phyloP scores from a whole-genome alignment of 78 protist species.

The Dictyostelium firmibasis region DNA sequence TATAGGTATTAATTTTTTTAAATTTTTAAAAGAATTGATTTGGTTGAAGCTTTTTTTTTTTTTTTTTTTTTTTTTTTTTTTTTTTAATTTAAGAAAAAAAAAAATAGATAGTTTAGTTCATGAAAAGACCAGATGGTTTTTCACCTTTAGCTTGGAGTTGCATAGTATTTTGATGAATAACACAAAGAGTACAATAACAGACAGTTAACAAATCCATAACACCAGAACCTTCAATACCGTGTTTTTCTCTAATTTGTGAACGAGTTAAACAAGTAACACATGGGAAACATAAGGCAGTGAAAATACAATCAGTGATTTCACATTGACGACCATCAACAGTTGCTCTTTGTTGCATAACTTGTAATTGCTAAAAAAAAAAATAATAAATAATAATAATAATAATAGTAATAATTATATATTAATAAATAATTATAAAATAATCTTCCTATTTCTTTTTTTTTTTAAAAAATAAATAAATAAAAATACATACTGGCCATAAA shows the following conservation, averaged over 20 bases:
- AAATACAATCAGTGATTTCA: conserved; percentile 2
- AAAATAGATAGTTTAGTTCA: conserved; percentile 1
- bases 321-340: conserved; percentile 70
- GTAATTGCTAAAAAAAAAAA: not conserved
- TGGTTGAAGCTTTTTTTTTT: too few species aligned
- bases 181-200: conserved; percentile 61
- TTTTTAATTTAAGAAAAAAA: too few species aligned
- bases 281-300: conserved; percentile 42
- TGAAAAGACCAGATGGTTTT: conserved; percentile 69
- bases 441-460: too few species aligned
- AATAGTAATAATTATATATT: too few species aligned
- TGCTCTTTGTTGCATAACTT: conserved; percentile 67
- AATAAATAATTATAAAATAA: too few species aligned
- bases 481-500: conserved; percentile 40
- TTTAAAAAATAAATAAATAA: too few species aligned
- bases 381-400: too few species aligned
- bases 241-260: conserved; percentile 28
- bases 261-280: conserved; percentile 33
- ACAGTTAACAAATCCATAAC: conserved; percentile 18
- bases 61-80: too few species aligned
- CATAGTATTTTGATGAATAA: conserved; percentile 41
- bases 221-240: conserved; percentile 57
- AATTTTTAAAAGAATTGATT: too few species aligned
- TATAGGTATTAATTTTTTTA: too few species aligned
- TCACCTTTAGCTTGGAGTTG: conserved; percentile 70